Evolutionary conservation across 2,329 filamentous ascomycete genomes (phyloP), one percentile per base, ranked within the genome.

Genomic region (Beauveria bassiana): DNA sequence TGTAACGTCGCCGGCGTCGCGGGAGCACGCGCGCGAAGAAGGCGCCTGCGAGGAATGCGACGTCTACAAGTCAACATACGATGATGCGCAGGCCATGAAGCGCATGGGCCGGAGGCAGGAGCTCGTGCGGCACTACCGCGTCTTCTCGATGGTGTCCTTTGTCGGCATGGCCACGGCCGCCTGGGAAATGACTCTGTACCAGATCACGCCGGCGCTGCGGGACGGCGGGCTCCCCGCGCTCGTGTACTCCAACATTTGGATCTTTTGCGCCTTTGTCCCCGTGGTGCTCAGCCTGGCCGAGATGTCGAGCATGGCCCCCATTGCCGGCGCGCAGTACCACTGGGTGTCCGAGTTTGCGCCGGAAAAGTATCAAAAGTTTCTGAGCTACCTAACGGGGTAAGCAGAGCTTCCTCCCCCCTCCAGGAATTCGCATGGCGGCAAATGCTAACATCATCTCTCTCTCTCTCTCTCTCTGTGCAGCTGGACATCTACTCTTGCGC

Each of bases 401-500:
- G 45, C 14, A 31, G 7, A 53, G 59, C 62, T 2, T 1, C 9
- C 14, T n/a, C 22, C 22, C 22, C 22, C 22, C 2, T 10, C 16
- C 8, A 8, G 22, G 34, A 38, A 22, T 22, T 38, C 1, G 12
- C 10, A 14, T 5, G 10, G 34, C 34, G 34, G 12, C 34, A 12
- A 38, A 38, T 38, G 34, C 34, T 38, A 38, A 38, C 34, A 14
- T 5, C 22, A 22, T 22, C 22, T 2, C 2, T 22, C 22, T 22
- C 22, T 22, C 22, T 22, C 22, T 22, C 22, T 22, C 22, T 22
- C 22, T 22, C 5, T 38, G 12, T 38, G 34, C 6, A 38, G 63
- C 38, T 65, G 64, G 64, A 64, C 59, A 4, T 64, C 61, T 3
- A 62, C 63, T 14, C 59, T 65, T 34, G 64, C 64, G 8, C 59